phyloP scores from a whole-genome alignment of 2,329 filamentous ascomycete genomes.

The Mollisia scopiformis region DNA sequence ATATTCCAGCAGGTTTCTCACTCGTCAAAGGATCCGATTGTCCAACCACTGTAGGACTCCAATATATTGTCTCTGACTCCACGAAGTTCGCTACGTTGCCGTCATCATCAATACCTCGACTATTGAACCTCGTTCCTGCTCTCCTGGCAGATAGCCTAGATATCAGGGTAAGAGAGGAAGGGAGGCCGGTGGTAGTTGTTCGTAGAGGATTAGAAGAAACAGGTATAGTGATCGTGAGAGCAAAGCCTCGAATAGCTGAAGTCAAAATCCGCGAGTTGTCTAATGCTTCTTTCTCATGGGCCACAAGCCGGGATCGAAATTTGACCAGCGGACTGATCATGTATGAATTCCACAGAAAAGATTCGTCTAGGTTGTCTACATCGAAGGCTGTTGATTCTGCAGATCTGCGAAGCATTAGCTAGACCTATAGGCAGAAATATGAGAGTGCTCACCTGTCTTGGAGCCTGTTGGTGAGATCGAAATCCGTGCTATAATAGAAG shows the following conservation, averaged over 20 bases:
- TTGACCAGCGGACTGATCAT: conserved; percentile 94
- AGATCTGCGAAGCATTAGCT: conserved; percentile 52
- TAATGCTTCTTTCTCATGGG: conserved; percentile 75
- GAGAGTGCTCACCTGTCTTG: conserved; percentile 71
- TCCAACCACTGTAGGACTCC: conserved; percentile 62
- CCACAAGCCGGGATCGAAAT: conserved; percentile 81
- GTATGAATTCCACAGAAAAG: conserved; percentile 97
- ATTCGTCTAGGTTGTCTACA: conserved; percentile 89
- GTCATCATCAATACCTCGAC: conserved; percentile 96
- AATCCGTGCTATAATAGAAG: conserved; percentile 99
- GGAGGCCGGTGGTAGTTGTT: conserved; percentile 67
- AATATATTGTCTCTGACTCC: conserved; percentile 94
- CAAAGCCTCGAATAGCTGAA: conserved; percentile 92
- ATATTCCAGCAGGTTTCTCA: conserved; percentile 53
- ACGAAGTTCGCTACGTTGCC: conserved; percentile 98
- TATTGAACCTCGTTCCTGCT: conserved; percentile 94
- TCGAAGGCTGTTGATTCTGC: conserved; percentile 80
- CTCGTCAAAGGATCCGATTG: conserved; percentile 23
- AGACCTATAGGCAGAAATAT: background rate
- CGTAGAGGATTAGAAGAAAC: conserved; percentile 73
- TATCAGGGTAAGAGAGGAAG: conserved; percentile 85
- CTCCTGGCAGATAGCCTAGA: conserved; percentile 88
- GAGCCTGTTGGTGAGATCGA: conserved; percentile 90
- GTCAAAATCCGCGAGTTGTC: conserved; percentile 88
- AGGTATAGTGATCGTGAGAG: conserved; percentile 83